These are phyloP conservation scores for Phytopythium vexans DNA, from an alignment of 352 stramenopile genomes.

Conservation along the genomic window DNA sequence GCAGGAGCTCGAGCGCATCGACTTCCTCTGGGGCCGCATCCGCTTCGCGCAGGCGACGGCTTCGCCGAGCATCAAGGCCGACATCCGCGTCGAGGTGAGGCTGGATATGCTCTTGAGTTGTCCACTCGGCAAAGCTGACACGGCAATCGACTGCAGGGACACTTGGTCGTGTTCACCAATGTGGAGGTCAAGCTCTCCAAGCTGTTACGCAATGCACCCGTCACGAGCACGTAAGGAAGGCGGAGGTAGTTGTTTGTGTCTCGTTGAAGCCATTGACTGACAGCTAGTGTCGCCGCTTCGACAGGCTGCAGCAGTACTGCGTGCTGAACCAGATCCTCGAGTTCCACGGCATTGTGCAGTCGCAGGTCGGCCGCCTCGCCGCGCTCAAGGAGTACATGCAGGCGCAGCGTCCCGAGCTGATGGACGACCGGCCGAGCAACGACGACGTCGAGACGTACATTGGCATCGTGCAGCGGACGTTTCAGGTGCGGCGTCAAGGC, in stretches of 20 bases:
- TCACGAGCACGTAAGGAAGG: slow-evolving; percentile 42
- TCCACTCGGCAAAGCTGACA: background rate
- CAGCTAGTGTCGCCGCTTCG: background rate
- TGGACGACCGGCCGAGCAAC: slow-evolving; percentile 28
- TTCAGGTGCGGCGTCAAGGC: slow-evolving; percentile 17
- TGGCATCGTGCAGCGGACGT: slow-evolving; percentile 46
- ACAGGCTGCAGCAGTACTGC: slow-evolving; percentile 76
- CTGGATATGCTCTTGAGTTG: background rate
- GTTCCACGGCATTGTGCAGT: slow-evolving; percentile 69
- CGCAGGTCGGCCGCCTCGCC: slow-evolving; percentile 45
- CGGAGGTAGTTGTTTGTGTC: background rate
- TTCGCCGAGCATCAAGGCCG: slow-evolving; percentile 53
- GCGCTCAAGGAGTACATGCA: slow-evolving; percentile 50
- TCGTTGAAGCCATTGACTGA: background rate
- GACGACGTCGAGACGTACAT: slow-evolving; percentile 55
- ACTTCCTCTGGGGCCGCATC: slow-evolving; percentile 81
- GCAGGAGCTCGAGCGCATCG: slow-evolving; percentile 73
- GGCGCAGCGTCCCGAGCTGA: slow-evolving; percentile 35
- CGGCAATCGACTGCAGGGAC: slow-evolving; percentile 26
- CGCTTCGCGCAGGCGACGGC: slow-evolving; percentile 46
- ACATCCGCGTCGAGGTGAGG: slow-evolving; percentile 65
- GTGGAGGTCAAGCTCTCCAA: slow-evolving; percentile 70
- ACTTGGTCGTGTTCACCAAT: slow-evolving; percentile 71
- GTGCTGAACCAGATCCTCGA: slow-evolving; percentile 84
- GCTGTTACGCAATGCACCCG: slow-evolving; percentile 39